Percentiles rank a stretch among this genome's conserved stretches.
These are phyloP conservation scores for Colletotrichum plurivorum DNA, from an alignment of 2,329 filamentous ascomycete species.

Conservation along the genomic window DNA sequence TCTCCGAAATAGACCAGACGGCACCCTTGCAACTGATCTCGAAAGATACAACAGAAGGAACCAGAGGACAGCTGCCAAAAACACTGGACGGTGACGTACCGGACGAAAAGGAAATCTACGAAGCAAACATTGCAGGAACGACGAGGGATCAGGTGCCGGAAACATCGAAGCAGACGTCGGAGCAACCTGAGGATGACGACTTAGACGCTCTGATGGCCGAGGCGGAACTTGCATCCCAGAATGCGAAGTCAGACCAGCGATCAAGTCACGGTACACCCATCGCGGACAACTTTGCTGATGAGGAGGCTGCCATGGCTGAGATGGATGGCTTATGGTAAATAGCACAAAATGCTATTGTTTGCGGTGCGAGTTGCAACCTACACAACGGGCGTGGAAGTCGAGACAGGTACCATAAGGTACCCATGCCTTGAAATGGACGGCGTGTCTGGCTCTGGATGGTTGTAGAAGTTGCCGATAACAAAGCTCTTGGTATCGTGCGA, in stretches of 20 bases:
- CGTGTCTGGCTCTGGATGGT: too few relatives aligned
- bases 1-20: slow-evolving; percentile 45
- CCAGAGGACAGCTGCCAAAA: slow-evolving; percentile 50
- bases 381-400: too few relatives aligned
- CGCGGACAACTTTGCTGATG: slow-evolving; percentile 67
- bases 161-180: slow-evolving; percentile 24
- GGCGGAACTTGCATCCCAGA: slow-evolving; percentile 48
- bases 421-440: too few relatives aligned
- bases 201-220: slow-evolving; percentile 61
- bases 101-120: slow-evolving; percentile 69
- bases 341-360: neutral
- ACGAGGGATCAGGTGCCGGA: neutral
- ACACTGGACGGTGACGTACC: slow-evolving; percentile 52
- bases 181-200: slow-evolving; percentile 52
- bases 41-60: slow-evolving; percentile 54
- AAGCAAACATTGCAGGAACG: slow-evolving; percentile 61
- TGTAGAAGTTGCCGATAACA: too few relatives aligned
- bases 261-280: slow-evolving; percentile 9
- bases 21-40: slow-evolving; percentile 47
- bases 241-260: slow-evolving; percentile 37
- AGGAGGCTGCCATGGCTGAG: slow-evolving; percentile 78
- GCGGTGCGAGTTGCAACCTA: neutral
- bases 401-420: too few relatives aligned
- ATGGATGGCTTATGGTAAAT: slow-evolving; percentile 69
- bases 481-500: too few relatives aligned